These are phyloP conservation scores for Ustilago xerochloae DNA, from an alignment of 1,284 basidiomycete genomes.

Conservation along the genomic window DNA sequence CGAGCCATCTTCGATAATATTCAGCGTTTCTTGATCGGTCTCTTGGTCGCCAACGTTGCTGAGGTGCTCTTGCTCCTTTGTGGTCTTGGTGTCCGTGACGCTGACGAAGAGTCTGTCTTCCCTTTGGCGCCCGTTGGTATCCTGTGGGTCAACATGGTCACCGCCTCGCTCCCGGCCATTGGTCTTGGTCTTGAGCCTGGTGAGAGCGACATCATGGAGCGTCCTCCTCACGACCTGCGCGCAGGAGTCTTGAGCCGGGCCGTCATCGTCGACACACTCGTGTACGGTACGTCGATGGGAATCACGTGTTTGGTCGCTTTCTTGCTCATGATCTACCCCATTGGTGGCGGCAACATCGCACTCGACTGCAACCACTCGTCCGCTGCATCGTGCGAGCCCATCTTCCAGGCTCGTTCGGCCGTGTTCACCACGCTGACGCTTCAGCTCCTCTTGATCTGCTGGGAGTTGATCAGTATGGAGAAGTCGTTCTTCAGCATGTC, in stretches of 20 bases:
- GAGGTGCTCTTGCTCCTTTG: slow-evolving; percentile 61
- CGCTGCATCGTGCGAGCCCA: slow-evolving; percentile 45
- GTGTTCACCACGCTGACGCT: slow-evolving; percentile 60
- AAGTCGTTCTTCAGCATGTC: slow-evolving; percentile 56
- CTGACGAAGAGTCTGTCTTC: slow-evolving; percentile 55
- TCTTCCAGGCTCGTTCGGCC: slow-evolving; percentile 61
- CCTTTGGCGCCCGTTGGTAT: slow-evolving; percentile 60
- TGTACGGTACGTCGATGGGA: slow-evolving; percentile 61
- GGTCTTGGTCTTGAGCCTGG: slow-evolving; percentile 60
- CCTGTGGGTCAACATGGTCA: slow-evolving; percentile 62
- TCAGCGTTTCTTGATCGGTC: slow-evolving; percentile 60
- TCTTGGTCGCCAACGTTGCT: slow-evolving; percentile 62
- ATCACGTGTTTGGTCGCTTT: slow-evolving; percentile 59
- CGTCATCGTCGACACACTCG: slow-evolving; percentile 61
- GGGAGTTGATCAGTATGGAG: slow-evolving; percentile 62
- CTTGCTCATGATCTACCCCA: slow-evolving; percentile 59
- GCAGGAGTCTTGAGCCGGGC: slow-evolving; percentile 56
- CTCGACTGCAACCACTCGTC: slow-evolving; percentile 59
- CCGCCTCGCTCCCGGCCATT: slow-evolving; percentile 59
- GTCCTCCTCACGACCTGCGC: slow-evolving; percentile 54
- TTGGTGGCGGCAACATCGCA: slow-evolving; percentile 52
- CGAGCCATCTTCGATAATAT: slow-evolving; percentile 65
- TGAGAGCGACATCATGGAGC: slow-evolving; percentile 58
- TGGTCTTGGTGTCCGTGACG: slow-evolving; percentile 60
- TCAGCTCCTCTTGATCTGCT: slow-evolving; percentile 58